phyloP scores from a whole-genome alignment of 106 monocot genomes.

The Chionographis japonica region DNA sequence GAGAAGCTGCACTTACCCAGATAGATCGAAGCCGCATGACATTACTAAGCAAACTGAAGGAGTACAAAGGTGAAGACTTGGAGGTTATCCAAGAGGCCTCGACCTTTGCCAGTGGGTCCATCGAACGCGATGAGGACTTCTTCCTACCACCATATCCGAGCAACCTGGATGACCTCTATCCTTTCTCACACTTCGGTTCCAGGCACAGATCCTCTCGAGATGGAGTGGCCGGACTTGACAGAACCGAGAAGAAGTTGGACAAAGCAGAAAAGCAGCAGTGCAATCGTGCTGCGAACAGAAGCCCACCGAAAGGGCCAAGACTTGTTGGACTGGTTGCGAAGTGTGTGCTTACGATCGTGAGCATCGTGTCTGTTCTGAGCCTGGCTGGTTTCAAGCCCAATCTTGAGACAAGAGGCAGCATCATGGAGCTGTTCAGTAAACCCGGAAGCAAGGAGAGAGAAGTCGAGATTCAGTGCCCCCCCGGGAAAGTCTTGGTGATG shows the following conservation, averaged over 20 bases:
- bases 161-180: conserved; percentile 42
- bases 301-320: conserved; percentile 5
- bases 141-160: conserved; percentile 55
- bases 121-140: conserved; percentile 48
- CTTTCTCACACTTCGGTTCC: conserved; percentile 10
- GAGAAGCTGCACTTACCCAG: conserved; percentile 58
- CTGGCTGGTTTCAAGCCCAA: conserved; percentile 47
- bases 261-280: conserved; percentile 6
- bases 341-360: conserved; percentile 38
- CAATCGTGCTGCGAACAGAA: neutral
- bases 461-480: conserved; percentile 33
- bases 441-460: conserved; percentile 1
- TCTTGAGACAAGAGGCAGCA: conserved; percentile 20
- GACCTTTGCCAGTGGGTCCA: conserved; percentile 55
- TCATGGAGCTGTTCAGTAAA: conserved; percentile 22
- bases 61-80: conserved; percentile 64
- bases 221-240: neutral
- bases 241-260: conserved; percentile 8
- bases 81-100: conserved; percentile 68
- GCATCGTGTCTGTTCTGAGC: conserved; percentile 40
- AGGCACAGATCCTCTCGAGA: conserved; percentile 20
- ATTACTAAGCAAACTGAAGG: conserved; percentile 52
- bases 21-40: conserved; percentile 62
- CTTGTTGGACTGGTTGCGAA: conserved; percentile 50
- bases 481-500: conserved; percentile 64